These are phyloP conservation scores for Lotmaria passim DNA, from an alignment of 208 protist genomes.

Conservation along the genomic window DNA sequence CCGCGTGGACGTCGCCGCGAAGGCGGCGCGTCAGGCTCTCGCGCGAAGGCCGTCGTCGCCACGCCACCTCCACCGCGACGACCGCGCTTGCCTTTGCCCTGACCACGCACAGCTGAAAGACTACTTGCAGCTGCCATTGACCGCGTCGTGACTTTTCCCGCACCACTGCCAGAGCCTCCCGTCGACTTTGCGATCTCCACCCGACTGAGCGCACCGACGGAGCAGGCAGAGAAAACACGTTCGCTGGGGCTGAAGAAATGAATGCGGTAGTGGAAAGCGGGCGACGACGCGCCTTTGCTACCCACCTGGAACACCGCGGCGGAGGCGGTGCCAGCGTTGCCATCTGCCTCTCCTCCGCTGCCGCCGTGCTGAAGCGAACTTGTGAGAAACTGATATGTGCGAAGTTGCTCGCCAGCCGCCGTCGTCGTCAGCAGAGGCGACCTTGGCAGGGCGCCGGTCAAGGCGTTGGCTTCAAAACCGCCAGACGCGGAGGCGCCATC, in stretches of 20 bases:
- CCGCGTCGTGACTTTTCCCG: conserved; percentile 1
- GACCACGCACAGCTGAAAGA: conserved; percentile 1
- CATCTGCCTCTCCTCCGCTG: neutral
- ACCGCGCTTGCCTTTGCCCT: conserved; percentile 19
- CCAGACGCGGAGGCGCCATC: neutral
- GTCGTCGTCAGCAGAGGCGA: conserved; percentile 12
- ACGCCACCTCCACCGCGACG: neutral
- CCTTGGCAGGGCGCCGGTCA: neutral
- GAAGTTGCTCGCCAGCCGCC: neutral
- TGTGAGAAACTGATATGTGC: conserved; percentile 21
- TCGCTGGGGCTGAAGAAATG: conserved; percentile 73
- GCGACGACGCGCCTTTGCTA: conserved; percentile 26
- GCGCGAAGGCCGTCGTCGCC: conserved; percentile 14
- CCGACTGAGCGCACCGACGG: conserved; percentile 67
- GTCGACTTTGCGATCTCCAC: conserved; percentile 67
- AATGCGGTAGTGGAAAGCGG: conserved; percentile 66
- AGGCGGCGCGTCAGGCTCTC: conserved; percentile 17
- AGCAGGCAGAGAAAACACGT: conserved; percentile 78
- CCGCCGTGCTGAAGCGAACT: conserved; percentile 1
- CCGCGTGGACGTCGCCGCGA: conserved; percentile 15
- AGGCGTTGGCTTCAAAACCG: neutral
- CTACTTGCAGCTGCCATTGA: conserved; percentile 14
- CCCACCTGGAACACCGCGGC: conserved; percentile 19
- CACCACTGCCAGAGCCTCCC: conserved; percentile 13
- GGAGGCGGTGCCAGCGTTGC: neutral